Conservation (phyloP, 2,329 filamentous ascomycete species). For the Colletotrichum navitas region DNA sequence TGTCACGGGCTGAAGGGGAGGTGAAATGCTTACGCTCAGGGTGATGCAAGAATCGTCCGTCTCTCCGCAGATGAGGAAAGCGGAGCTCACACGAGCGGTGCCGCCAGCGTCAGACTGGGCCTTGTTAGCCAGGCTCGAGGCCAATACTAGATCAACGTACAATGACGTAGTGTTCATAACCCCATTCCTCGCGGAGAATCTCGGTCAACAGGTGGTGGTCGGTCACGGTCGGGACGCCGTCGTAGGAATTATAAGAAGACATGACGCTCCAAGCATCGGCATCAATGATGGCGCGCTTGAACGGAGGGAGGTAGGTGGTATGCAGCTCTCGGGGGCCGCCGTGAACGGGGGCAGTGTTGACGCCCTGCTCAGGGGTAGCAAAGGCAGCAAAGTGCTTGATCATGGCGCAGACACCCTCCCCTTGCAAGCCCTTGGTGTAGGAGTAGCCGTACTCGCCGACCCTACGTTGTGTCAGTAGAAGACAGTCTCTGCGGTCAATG, state of each 20-base stretch:
- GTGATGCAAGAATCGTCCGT: slow-evolving; percentile 76
- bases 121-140: neutral
- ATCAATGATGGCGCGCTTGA: slow-evolving; percentile 79
- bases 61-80: slow-evolving; percentile 73
- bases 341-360: slow-evolving; percentile 74
- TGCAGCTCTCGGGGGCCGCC: slow-evolving; percentile 66
- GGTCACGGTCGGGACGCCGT: slow-evolving; percentile 76
- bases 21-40: slow-evolving; percentile 58
- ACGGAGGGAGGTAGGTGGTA: slow-evolving; percentile 69
- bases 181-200: slow-evolving; percentile 79
- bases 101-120: slow-evolving; percentile 72
- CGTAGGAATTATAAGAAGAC: slow-evolving; percentile 81
- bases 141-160: slow-evolving; percentile 13
- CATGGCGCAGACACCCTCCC: slow-evolving; percentile 74
- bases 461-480: slow-evolving; percentile 44
- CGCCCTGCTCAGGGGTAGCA: slow-evolving; percentile 76
- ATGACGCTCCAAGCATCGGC: slow-evolving; percentile 77
- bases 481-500: no score
- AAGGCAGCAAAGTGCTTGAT: slow-evolving; percentile 83
- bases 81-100: slow-evolving; percentile 74
- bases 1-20: neutral
- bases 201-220: slow-evolving; percentile 75
- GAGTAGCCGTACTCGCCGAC: slow-evolving; percentile 76
- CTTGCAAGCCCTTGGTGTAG: slow-evolving; percentile 70
- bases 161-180: slow-evolving; percentile 76